Evolutionary conservation across 2,329 filamentous ascomycete genomes (phyloP), one percentile per base, ranked within the genome.

Genomic region (Phialophora expanda): DNA sequence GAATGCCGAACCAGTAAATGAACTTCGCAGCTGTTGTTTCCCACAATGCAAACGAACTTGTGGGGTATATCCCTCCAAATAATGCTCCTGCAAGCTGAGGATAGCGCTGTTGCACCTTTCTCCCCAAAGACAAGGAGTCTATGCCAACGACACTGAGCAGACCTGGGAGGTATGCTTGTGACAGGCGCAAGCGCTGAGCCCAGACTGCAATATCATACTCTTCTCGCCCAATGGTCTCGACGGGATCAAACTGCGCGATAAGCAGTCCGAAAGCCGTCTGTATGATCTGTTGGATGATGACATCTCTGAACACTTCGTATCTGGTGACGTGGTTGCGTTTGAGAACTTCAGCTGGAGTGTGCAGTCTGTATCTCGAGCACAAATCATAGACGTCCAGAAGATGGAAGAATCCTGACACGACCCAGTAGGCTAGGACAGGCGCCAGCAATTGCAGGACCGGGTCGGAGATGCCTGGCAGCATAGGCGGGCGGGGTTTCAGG

Each of bases 301-400:
- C 94, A 82, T 98, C 94, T 77, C 91, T 89, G 69, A 94, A 87
- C 3, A 97, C 93, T 74, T 97, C 90, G 80, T 86, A 91, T 69
- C 92, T 87, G 55, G 90, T 87, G 61, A 92, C 94, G 75, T 92
- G 92, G 79, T 97, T 97, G 73, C 93, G 87, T 78, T 92, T 91
- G 41, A 89, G 77, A 69, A 98, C 90, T 79, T 98, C 94, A 60
- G 92, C 93, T 14, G 95, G 95, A 0, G 95, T 98, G 80, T 99
- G 95, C 50, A 99, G 84, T 69, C 95, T 90, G 80, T 98, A 97
- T 74, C 96, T 87, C 20, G 93, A 89, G 77, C 94, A 96, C 44
- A 94, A 81, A 77, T 97, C 92, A 79, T 89, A 89, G 65, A 88
- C 83, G 79, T 99, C 95, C 74, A 98, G 88, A 72, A 89, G 75